phyloP scores from a whole-genome alignment of 73 alveolate genomes.

The Blepharisma japonicum region DNA sequence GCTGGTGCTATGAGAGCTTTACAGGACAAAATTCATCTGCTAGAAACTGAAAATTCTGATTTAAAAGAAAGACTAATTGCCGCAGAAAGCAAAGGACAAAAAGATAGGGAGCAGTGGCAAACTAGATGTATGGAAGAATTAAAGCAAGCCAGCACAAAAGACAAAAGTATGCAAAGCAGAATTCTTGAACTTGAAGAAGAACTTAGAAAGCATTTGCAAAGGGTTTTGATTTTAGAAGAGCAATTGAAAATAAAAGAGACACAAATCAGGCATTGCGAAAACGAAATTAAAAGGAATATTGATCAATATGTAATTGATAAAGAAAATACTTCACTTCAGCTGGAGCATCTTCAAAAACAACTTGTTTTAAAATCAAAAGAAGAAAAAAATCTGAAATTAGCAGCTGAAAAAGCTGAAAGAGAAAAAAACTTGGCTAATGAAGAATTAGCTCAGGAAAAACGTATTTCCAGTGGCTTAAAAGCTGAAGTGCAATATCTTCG shows the following conservation, averaged over 20 bases:
- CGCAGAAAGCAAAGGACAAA: not conserved
- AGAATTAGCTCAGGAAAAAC: conserved; percentile 10
- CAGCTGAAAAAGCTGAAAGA: not conserved
- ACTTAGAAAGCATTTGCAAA: not conserved
- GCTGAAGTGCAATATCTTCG: conserved; percentile 3
- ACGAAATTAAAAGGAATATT: conserved; percentile 9
- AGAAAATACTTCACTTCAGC: not conserved
- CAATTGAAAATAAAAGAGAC: conserved; percentile 23
- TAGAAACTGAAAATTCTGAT: not conserved
- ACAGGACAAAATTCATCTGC: not conserved
- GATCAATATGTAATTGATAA: not conserved
- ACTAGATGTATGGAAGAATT: not conserved
- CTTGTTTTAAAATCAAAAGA: not conserved
- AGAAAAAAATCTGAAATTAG: not conserved
- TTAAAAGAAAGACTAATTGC: not conserved
- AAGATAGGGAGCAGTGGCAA: not conserved
- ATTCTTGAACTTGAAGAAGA: not conserved
- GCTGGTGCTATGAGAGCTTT: not conserved
- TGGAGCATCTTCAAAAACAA: conserved; percentile 3
- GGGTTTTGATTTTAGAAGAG: not conserved
- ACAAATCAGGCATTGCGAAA: not conserved
- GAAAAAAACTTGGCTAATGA: conserved; percentile 7
- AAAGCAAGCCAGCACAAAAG: not conserved
- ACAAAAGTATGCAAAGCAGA: not conserved
- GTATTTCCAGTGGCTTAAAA: not conserved